phyloP scores from a whole-genome alignment of 768 basidiomycete genomes.

The Hygrophorus pudorinus region DNA sequence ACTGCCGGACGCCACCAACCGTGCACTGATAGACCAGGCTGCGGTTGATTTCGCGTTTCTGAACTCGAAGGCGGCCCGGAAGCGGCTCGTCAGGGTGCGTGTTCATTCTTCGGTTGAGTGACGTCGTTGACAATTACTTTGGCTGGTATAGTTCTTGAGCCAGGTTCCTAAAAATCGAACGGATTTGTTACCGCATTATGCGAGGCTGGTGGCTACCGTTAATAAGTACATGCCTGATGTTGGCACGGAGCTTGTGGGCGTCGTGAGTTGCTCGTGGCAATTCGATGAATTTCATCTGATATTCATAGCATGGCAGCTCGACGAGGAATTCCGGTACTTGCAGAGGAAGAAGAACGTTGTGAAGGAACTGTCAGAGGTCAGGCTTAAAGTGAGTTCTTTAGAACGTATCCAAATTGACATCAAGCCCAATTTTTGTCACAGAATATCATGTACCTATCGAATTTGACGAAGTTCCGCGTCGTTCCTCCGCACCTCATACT shows the following conservation, averaged over 20 bases:
- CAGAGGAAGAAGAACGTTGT: conserved; percentile 91
- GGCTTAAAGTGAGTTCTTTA: conserved; percentile 58
- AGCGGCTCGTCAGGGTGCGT: conserved; percentile 74
- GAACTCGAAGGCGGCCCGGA: conserved; percentile 94
- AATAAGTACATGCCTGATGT: conserved; percentile 92
- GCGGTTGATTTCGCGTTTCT: conserved; percentile 94
- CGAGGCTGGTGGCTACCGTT: conserved; percentile 80
- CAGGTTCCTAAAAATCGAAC: conserved; percentile 81
- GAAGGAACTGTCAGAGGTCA: conserved; percentile 77
- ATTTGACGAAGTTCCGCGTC: conserved; percentile 91
- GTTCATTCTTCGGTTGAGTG: not conserved
- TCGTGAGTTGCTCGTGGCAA: conserved; percentile 37
- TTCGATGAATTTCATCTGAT: not conserved
- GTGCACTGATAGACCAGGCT: conserved; percentile 81
- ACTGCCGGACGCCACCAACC: conserved; percentile 90
- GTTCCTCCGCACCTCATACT: conserved; percentile 87
- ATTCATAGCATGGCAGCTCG: conserved; percentile 44
- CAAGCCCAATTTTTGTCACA: conserved; percentile 19
- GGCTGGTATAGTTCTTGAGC: conserved; percentile 55
- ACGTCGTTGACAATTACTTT: conserved; percentile 5
- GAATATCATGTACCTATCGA: conserved; percentile 85
- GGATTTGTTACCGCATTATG: conserved; percentile 90
- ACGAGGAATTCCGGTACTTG: conserved; percentile 93
- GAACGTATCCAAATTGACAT: not conserved
- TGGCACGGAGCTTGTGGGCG: conserved; percentile 68